Evolutionary conservation across 352 stramenopile genomes (phyloP), one percentile per base, ranked within the genome.

Genomic region (Globisporangium heterothallicum): DNA sequence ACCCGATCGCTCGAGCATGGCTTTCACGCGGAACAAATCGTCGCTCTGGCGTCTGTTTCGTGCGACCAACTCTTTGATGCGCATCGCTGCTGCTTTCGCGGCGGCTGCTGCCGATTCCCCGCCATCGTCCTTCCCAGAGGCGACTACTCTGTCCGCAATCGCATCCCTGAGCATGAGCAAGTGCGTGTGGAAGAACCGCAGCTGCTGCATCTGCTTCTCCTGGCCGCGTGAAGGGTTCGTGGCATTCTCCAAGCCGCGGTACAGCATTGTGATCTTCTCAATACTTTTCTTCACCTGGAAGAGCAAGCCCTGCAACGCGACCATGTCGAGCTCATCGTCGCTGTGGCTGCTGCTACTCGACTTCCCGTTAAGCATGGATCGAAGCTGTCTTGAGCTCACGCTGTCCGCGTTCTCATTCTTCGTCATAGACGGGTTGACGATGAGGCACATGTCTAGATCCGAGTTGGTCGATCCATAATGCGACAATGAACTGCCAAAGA

Each of bases 401-500:
- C 40, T 43, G 4, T 36, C 44, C 10, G 45, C 13, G 8, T 32
- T 32, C 12, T 27, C 27, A n/a, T 7, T 38, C 3, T 26, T 3
- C 6, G 5, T 19, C 6, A n/a, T 16, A 5, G 36, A 18, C 6
- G 68, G 56, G 9, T 58, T 49, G 1, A 68, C 47, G 18, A 85
- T 63, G 9, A 91, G 59, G 53, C 80, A 88, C 65, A 94, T 70
- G 57, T 94, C 83, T 18, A 92, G 48, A 56, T 94, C 83, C 34
- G 78, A 94, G 22, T 51, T 66, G 27, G 69, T 73, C 12, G 83
- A 86, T 25, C 83, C 83, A 35, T 79, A 92, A 42, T 70, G 80
- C 38, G 80, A 91, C 47, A 89, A 47, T 1, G 83, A 94, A 29
- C 83, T 94, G 45, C 83, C 83, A 42, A 88, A 94, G 5, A 87